Percentiles rank a stretch among this genome's conserved stretches.
Conservation (phyloP, 208 protist species). For the Trypanosoma caninum region DNA sequence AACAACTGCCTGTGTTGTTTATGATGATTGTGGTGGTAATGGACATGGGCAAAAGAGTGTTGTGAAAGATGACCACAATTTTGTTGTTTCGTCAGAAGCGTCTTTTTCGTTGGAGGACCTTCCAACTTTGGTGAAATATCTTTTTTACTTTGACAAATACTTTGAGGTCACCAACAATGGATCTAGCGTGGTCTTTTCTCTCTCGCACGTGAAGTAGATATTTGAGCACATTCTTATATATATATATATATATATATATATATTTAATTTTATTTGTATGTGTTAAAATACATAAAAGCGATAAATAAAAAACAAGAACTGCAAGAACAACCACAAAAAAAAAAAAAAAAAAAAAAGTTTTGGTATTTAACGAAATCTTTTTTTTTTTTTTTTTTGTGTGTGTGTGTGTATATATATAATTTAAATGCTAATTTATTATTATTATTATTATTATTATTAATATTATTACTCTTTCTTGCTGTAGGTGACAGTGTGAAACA, state of each 20-base stretch:
- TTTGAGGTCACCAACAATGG: constrained; percentile 22
- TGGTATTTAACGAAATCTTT: too few species aligned
- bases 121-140: constrained; percentile 23
- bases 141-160: constrained; percentile 27
- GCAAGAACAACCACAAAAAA: neutral
- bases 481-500: neutral
- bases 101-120: constrained; percentile 22
- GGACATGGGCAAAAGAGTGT: too few species aligned
- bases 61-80: neutral
- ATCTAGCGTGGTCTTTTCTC: too few species aligned
- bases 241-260: too few species aligned
- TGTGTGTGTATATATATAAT: too few species aligned
- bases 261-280: too few species aligned
- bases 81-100: neutral
- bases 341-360: neutral
- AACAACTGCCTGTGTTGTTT: neutral
- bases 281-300: neutral
- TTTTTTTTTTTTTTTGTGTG: too few species aligned
- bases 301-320: neutral
- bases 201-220: too few species aligned
- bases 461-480: too few species aligned
- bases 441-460: too few species aligned
- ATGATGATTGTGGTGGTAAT: neutral
- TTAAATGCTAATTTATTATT: too few species aligned
- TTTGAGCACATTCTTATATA: too few species aligned